Percentiles rank a stretch among this genome's conserved stretches.
Conservation (phyloP, 2,329 filamentous ascomycete genomes). For the Aspergillus niger region DNA sequence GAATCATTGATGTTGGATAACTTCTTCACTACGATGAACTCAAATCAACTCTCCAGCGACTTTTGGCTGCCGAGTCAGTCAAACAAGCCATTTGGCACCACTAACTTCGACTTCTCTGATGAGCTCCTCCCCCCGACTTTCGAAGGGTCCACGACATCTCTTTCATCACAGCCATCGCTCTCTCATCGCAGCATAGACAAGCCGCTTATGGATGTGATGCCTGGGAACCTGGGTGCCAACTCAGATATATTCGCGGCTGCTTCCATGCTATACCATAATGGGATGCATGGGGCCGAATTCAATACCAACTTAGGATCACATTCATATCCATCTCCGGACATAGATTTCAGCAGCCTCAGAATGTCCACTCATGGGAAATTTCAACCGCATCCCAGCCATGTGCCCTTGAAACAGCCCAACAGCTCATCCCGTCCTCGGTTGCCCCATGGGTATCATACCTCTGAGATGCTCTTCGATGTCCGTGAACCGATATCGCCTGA, state of each 20-base stretch:
- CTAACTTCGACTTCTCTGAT: conserved; percentile 42
- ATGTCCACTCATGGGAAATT: conserved; percentile 23
- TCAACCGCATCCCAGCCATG: conserved; percentile 17
- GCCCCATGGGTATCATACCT: conserved; percentile 38
- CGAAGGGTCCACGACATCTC: conserved; percentile 66
- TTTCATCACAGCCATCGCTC: conserved; percentile 58
- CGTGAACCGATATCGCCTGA: conserved; percentile 37
- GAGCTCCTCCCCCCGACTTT: conserved; percentile 66
- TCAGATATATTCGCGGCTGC: conserved; percentile 61
- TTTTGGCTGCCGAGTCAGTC: conserved; percentile 38
- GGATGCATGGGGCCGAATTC: conserved; percentile 33
- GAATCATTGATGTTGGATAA: conserved; percentile 58
- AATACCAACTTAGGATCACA: conserved; percentile 34
- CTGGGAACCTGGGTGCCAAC: conserved; percentile 29
- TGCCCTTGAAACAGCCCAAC: conserved; percentile 16
- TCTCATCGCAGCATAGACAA: conserved; percentile 32
- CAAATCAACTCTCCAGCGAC: conserved; percentile 41
- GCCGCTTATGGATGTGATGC: conserved; percentile 24
- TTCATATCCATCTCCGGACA: conserved; percentile 26
- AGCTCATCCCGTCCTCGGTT: conserved; percentile 24
- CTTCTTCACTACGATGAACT: conserved; percentile 47
- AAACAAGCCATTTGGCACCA: conserved; percentile 30
- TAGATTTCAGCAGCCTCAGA: conserved; percentile 23
- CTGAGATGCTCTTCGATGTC: conserved; percentile 42
- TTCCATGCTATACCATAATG: conserved; percentile 49